These are phyloP conservation scores for Kodamaea hsintzibuensis DNA, from an alignment of 805 yeast species.

Conservation along the genomic window DNA sequence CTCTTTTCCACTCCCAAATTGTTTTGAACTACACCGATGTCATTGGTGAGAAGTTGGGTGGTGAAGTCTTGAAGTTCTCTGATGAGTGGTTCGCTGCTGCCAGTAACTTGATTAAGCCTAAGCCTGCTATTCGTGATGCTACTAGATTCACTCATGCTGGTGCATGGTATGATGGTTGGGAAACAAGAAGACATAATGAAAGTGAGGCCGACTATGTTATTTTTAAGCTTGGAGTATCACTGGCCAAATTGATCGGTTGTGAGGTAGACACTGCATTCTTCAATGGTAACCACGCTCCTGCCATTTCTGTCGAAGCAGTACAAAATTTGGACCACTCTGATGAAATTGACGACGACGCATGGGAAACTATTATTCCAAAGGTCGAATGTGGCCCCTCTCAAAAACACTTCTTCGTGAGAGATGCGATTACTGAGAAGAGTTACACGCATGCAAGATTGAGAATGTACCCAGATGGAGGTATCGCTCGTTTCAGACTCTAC, in stretches of 20 bases:
- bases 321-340: slow-evolving; percentile 36
- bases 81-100: slow-evolving; percentile 98
- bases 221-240: slow-evolving; percentile 77
- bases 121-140: slow-evolving; percentile 77
- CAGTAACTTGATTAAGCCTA: slow-evolving; percentile 77
- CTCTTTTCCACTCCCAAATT: slow-evolving; percentile 47
- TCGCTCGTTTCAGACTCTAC: slow-evolving; percentile 88
- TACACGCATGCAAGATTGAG: slow-evolving; percentile 81
- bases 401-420: slow-evolving; percentile 76
- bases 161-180: slow-evolving; percentile 99
- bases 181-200: slow-evolving; percentile 89
- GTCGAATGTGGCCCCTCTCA: slow-evolving; percentile 88
- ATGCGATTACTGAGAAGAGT: slow-evolving; percentile 52
- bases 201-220: slow-evolving; percentile 87
- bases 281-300: slow-evolving; percentile 95
- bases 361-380: slow-evolving; percentile 73
- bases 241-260: slow-evolving; percentile 76
- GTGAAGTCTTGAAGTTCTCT: slow-evolving; percentile 63
- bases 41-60: slow-evolving; percentile 82
- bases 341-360: slow-evolving; percentile 36
- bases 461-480: slow-evolving; percentile 98
- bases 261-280: slow-evolving; percentile 94
- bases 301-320: slow-evolving; percentile 78
- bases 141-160: slow-evolving; percentile 81
- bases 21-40: slow-evolving; percentile 70